phyloP scores from a whole-genome alignment of 2,329 filamentous ascomycete genomes.

The Cladophialophora exuberans region DNA sequence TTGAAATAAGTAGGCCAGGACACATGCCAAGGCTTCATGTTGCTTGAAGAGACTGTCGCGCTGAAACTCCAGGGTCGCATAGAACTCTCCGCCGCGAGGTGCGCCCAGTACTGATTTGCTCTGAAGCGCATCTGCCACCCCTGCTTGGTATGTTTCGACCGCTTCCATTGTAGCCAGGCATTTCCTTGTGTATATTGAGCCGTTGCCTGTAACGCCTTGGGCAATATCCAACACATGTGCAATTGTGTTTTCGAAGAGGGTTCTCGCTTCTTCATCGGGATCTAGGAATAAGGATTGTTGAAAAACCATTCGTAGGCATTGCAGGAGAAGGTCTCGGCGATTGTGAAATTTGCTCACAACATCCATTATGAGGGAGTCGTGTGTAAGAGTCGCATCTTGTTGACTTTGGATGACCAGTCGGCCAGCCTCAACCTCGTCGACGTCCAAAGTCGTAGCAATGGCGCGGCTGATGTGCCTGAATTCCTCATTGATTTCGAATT shows the following conservation, averaged over 20 bases:
- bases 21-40: slow-evolving; percentile 84
- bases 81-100: slow-evolving; percentile 63
- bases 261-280: slow-evolving; percentile 51
- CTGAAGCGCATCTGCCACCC: slow-evolving; percentile 74
- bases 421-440: slow-evolving; percentile 87
- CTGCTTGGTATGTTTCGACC: slow-evolving; percentile 76
- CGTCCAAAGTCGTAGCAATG: slow-evolving; percentile 82
- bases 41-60: slow-evolving; percentile 80
- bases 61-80: slow-evolving; percentile 80
- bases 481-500: slow-evolving; percentile 81
- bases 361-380: slow-evolving; percentile 73
- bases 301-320: slow-evolving; percentile 79
- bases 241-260: slow-evolving; percentile 55
- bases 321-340: slow-evolving; percentile 78
- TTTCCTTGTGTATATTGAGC: slow-evolving; percentile 69
- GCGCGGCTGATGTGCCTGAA: slow-evolving; percentile 83
- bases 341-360: slow-evolving; percentile 88
- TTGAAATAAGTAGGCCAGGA: slow-evolving; percentile 77
- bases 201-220: slow-evolving; percentile 50
- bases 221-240: slow-evolving; percentile 63
- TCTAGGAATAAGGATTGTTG: slow-evolving; percentile 68
- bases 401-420: slow-evolving; percentile 74
- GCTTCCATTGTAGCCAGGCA: slow-evolving; percentile 77
- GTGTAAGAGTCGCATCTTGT: slow-evolving; percentile 60
- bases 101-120: slow-evolving; percentile 76